Base-by-base conservation (phyloP, 176 grass and related monocot species). In the Secale cereale region DNA sequence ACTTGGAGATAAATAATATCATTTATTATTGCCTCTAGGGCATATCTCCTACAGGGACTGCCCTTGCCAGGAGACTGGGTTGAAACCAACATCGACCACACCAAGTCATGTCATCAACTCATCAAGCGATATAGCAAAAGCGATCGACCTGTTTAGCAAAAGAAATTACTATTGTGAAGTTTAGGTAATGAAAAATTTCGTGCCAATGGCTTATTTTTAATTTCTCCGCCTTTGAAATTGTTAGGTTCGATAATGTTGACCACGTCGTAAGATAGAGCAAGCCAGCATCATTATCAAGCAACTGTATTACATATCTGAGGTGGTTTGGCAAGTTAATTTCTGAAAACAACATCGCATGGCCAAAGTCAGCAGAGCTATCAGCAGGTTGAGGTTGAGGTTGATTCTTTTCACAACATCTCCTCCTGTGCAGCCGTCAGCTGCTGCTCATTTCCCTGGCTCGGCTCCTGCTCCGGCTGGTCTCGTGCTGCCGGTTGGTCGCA, bases 321-420 rank as follows among this genome's bases (percentile, higher is more conserved):
- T 11, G 30, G 23, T 54, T 82, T 60, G 73, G 52, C 25, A 5
- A n/a, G 46, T 36, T 78, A 60, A 10, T 43, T 52, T 65, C 6
- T 40, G 26, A 39, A 65, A 87, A 81, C 40, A 11, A 30, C 54
- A 23, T 22, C 9, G 13, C 54, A 39, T n/a, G 17, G 70, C 8
- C 19, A 31, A 40, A 32, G 56, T 33, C 27, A 69, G 25, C 12
- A 69, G 4, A 60, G 27, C 22, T 28, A 23, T 41, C 37, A 39
- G 6, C 32, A 33, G 32, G 7, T 8, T 7, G 8, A 33, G 32
- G 7, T 8, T 7, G 8, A 11, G 69, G 69, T 26, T 25, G 37
- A 15, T 43, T 72, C 36, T 32, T 73, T 73, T 63, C 83, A 28
- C 8, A n/a, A n/a, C 30, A 89, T 79, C 83, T 92, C 70, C 78